Conservation (phyloP, 306 rosid species). For the Ormosia emarginata region DNA sequence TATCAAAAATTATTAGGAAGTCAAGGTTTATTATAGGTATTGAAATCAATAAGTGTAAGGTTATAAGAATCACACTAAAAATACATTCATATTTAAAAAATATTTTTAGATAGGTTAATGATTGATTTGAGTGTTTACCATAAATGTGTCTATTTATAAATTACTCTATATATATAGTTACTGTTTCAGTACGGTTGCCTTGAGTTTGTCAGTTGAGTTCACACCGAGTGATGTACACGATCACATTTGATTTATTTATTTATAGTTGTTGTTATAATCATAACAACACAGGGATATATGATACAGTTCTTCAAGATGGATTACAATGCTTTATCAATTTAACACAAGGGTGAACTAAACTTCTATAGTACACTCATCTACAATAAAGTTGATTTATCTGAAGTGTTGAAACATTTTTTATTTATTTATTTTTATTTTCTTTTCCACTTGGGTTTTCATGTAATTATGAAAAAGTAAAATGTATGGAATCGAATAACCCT, state of each 20-base stretch:
- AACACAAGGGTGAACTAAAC: not conserved
- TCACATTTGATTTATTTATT: not conserved
- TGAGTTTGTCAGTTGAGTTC: not conserved
- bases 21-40: too few species aligned
- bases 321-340: not conserved
- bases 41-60: too few species aligned
- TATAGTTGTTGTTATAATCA: not conserved
- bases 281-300: not conserved
- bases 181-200: not conserved
- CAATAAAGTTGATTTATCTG: not conserved
- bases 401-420: not conserved
- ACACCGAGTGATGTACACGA: slow-evolving; percentile 29
- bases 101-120: too few species aligned
- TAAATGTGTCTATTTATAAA: too few species aligned
- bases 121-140: too few species aligned
- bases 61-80: too few species aligned
- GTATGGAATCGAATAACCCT: not conserved
- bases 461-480: not conserved
- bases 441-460: not conserved
- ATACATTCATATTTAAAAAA: too few species aligned
- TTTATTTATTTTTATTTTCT: not conserved
- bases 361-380: not conserved
- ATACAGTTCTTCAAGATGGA: slow-evolving; percentile 17
- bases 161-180: not conserved
- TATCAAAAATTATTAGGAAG: too few species aligned